phyloP scores from a whole-genome alignment of 352 stramenopile species.

The Phytophthora macrochlamydospora region DNA sequence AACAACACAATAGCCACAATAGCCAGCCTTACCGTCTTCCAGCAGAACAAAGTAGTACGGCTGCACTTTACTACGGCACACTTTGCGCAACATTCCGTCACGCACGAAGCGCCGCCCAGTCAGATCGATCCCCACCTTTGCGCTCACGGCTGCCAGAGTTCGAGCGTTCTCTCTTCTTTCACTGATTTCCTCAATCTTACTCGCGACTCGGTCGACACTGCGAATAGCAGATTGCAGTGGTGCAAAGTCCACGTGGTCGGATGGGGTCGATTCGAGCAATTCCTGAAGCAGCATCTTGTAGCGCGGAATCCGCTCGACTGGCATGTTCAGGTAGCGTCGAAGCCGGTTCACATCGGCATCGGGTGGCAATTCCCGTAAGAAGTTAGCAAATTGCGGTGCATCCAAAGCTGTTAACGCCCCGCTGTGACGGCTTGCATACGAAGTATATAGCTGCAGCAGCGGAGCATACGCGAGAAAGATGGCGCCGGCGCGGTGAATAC shows the following conservation, averaged over 20 bases:
- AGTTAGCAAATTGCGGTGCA: conserved; percentile 73
- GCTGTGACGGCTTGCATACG: conserved; percentile 83
- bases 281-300: conserved; percentile 88
- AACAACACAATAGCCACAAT: not conserved
- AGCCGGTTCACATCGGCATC: conserved; percentile 68
- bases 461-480: conserved; percentile 89
- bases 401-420: conserved; percentile 70
- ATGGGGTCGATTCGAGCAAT: conserved; percentile 65
- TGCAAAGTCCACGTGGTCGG: conserved; percentile 74
- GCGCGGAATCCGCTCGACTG: conserved; percentile 83
- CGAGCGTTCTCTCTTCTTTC: conserved; percentile 67
- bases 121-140: conserved; percentile 74
- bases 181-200: conserved; percentile 85
- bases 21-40: conserved; percentile 66
- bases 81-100: conserved; percentile 84
- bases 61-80: conserved; percentile 84
- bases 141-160: conserved; percentile 64
- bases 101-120: conserved; percentile 67
- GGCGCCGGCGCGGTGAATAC: conserved; percentile 54
- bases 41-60: conserved; percentile 87
- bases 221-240: conserved; percentile 75
- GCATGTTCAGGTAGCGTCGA: conserved; percentile 85
- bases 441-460: conserved; percentile 86
- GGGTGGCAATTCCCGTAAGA: conserved; percentile 73
- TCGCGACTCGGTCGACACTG: conserved; percentile 75